A percentile compares a stretch with the other conserved stretches of the same genome.
These are phyloP conservation scores for Paspalum notatum DNA, from an alignment of 176 grass and related monocot species.

Conservation along the genomic window DNA sequence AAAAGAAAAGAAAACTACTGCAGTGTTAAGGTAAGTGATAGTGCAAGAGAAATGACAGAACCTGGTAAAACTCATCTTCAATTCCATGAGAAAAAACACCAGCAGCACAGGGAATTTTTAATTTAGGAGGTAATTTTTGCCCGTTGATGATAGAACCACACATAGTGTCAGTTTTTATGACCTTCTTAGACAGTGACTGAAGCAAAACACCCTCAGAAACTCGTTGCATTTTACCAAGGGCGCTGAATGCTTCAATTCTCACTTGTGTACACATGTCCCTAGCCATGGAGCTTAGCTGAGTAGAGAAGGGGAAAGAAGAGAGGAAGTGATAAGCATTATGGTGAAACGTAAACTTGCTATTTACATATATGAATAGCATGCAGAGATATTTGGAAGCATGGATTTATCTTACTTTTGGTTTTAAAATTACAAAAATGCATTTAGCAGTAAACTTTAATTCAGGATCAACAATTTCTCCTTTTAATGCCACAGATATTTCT, in stretches of 20 bases:
- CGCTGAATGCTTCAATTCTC: conserved; percentile 74
- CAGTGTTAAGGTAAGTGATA: not conserved
- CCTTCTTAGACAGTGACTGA: conserved; percentile 85
- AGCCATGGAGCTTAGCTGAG: conserved; percentile 83
- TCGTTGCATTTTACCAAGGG: conserved; percentile 66
- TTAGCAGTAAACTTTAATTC: not conserved
- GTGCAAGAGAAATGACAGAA: conserved; percentile 37
- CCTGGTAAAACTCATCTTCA: conserved; percentile 90
- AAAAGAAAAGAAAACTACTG: conserved; percentile 26
- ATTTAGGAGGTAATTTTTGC: conserved; percentile 50
- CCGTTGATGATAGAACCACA: conserved; percentile 45
- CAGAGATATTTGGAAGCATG: no score
- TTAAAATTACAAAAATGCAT: not conserved
- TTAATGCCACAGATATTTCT: not conserved
- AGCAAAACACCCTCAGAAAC: conserved; percentile 72
- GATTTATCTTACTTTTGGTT: not conserved
- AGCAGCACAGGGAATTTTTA: conserved; percentile 57
- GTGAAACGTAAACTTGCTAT: not conserved
- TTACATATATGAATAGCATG: conserved; percentile 12
- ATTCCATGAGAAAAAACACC: conserved; percentile 85
- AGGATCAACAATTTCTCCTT: not conserved
- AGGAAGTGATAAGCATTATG: conserved; percentile 14
- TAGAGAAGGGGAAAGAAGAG: conserved; percentile 31
- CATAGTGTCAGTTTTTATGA: conserved; percentile 54
- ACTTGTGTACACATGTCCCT: conserved; percentile 88